Base-by-base conservation (phyloP, 345 rosid species). In the Pistacia integerrima region DNA sequence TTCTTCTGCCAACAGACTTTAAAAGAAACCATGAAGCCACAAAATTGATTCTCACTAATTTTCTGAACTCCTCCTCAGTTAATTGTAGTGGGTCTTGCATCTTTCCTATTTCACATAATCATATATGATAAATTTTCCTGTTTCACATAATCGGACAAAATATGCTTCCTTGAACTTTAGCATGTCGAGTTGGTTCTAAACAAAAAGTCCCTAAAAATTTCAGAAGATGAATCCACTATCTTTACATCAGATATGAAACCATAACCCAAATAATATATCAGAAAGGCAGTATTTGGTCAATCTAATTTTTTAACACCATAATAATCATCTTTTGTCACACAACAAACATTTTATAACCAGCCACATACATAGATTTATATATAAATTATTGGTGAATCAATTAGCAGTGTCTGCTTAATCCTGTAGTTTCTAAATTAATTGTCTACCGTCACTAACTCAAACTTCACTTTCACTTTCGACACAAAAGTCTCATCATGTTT, bases 21-120 rank as follows among this genome's bases (percentile, higher is more conserved):
- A 92, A 44, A 77, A 96, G 88, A 81, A 82, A 96, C 95, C 97
- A 92, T 9, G 97, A 78, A 25, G 98, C 89, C 85, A 88, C 84
- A 36, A 91, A 91, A 77, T 93, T 96, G 74, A 90, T 72, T 67
- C 77, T 87, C 55, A 85, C 74, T 38, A 66, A 88, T 76, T 82
- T 91, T 62, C 84, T 84, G 79, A 92, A 89, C 82, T 92, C 97
- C 8, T 83, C 79, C 83, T 89, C 87, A 20, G 87, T 59, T 59
- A 92, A 72, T 28, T 90, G 78, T 16, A 93, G 82, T 82, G 80
- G 89, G 80, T 91, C 90, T 71, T 90, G 96, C 78, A 87, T 88
- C 85, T 83, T 86, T 72, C 94, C 98, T 92, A 85, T 77, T 77
- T 58, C 76, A 82, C 33, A 74, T 28, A 80, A 51, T 28, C 68